Evolutionary conservation across 2,329 filamentous ascomycete species (phyloP).

Genomic region (Chaetomium sp.): DNA sequence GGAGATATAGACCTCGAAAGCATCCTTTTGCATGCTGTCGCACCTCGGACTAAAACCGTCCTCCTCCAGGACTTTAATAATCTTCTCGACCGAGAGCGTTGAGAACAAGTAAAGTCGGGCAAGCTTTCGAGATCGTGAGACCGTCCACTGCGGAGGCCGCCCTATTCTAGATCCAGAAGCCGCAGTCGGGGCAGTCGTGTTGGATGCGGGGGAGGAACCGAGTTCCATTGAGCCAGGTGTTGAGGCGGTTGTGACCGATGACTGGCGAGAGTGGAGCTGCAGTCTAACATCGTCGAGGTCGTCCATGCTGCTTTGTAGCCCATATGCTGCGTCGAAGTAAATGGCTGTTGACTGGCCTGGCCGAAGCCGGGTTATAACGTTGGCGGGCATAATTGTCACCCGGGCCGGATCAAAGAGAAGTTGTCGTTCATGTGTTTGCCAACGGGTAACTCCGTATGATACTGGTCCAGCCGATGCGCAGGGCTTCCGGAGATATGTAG

Average conservation of each 20-base stretch:
- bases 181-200: slow-evolving; percentile 2
- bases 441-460: slow-evolving; percentile 12
- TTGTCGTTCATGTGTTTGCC: slow-evolving; percentile 8
- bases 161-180: slow-evolving; percentile 33
- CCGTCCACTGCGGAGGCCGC: slow-evolving; percentile 51
- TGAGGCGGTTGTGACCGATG: not conserved
- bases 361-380: slow-evolving; percentile 12
- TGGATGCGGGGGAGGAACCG: slow-evolving; percentile 16
- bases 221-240: slow-evolving; percentile 11
- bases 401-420: not conserved
- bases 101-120: slow-evolving; percentile 53
- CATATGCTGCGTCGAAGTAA: slow-evolving; percentile 13
- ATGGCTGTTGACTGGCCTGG: slow-evolving; percentile 4
- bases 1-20: too few relatives aligned
- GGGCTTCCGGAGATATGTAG: slow-evolving; percentile 5
- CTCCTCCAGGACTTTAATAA: slow-evolving; percentile 42
- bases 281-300: not conserved
- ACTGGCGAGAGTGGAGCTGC: slow-evolving; percentile 3
- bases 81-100: slow-evolving; percentile 44
- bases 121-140: slow-evolving; percentile 46
- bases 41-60: slow-evolving; percentile 42
- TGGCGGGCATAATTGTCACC: slow-evolving; percentile 11
- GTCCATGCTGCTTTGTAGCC: slow-evolving; percentile 3
- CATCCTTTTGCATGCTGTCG: slow-evolving; percentile 10
- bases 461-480: slow-evolving; percentile 7